Conservation (phyloP, 2,329 filamentous ascomycete species). For the Phyllosticta citrichinensis region DNA sequence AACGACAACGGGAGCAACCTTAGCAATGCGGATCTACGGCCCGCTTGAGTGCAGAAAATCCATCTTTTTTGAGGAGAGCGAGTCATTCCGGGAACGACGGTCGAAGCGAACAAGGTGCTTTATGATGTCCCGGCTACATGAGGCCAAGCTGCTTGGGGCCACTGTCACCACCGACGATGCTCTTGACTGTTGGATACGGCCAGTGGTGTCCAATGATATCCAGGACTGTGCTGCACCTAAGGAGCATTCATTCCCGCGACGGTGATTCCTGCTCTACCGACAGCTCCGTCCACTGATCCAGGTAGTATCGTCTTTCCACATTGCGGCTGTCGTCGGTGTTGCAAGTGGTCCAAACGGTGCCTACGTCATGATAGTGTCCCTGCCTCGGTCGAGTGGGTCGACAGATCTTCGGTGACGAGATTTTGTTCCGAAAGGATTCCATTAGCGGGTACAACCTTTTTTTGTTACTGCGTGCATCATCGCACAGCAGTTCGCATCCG, state of each 20-base stretch:
- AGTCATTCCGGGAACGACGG: background rate
- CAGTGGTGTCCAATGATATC: too few relatives aligned
- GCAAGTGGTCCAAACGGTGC: background rate
- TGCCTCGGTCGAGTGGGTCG: background rate
- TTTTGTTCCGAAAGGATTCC: background rate
- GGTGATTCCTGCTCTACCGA: too few relatives aligned
- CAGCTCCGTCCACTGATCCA: too few relatives aligned
- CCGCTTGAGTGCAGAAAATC: background rate
- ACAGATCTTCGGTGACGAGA: background rate
- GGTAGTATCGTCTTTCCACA: too few relatives aligned
- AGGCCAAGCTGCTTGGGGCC: background rate
- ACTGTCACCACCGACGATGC: background rate
- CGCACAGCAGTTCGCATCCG: background rate
- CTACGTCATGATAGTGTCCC: background rate
- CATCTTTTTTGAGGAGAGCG: background rate
- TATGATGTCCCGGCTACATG: background rate
- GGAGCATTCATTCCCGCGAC: too few relatives aligned
- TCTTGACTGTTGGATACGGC: background rate
- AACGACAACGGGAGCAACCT: background rate
- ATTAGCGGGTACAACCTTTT: background rate
- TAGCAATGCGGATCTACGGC: background rate
- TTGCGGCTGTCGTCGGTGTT: background rate
- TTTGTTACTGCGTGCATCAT: background rate
- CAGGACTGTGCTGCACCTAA: too few relatives aligned
- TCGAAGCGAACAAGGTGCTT: background rate